These are phyloP conservation scores for Raphanus sativus DNA, from an alignment of 345 rosid species.

Conservation along the genomic window DNA sequence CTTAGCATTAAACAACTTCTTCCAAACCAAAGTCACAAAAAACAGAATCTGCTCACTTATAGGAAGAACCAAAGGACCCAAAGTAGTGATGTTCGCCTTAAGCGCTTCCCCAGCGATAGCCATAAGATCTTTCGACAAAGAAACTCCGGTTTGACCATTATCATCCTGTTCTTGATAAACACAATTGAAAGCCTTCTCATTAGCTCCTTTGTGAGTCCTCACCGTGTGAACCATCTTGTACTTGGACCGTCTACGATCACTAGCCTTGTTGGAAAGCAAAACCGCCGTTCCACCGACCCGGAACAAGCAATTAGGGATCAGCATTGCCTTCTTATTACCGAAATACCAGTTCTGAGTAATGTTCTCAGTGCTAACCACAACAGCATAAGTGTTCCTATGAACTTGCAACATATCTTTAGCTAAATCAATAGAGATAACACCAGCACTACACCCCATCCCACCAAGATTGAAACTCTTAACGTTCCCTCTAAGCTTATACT, in stretches of 20 bases:
- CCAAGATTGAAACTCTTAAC: background rate
- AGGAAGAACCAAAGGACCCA: slow-evolving; percentile 92
- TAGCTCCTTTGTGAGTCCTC: slow-evolving; percentile 76
- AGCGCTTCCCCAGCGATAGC: slow-evolving; percentile 88
- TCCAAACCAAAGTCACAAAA: slow-evolving; percentile 64
- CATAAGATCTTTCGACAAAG: slow-evolving; percentile 87
- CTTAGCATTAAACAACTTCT: slow-evolving; percentile 59
- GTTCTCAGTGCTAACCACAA: slow-evolving; percentile 47
- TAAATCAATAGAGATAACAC: background rate
- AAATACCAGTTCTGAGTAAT: slow-evolving; percentile 35
- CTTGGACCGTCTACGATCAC: slow-evolving; percentile 61
- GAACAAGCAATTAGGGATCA: slow-evolving; percentile 88
- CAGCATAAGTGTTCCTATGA: slow-evolving; percentile 48
- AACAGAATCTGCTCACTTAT: slow-evolving; percentile 86
- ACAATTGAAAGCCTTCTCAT: slow-evolving; percentile 78
- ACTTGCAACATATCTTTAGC: background rate
- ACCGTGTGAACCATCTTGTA: slow-evolving; percentile 80
- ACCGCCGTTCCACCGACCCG: slow-evolving; percentile 83
- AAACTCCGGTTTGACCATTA: slow-evolving; percentile 80
- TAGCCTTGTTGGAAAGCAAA: slow-evolving; percentile 58
- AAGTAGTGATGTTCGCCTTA: slow-evolving; percentile 76
- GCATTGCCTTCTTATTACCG: slow-evolving; percentile 83
- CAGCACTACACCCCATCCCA: background rate
- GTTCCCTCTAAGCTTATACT: background rate
- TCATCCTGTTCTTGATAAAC: slow-evolving; percentile 84